Evolutionary conservation across 1,284 basidiomycete genomes (phyloP).

Genomic region (Sporisorium scitamineum): DNA sequence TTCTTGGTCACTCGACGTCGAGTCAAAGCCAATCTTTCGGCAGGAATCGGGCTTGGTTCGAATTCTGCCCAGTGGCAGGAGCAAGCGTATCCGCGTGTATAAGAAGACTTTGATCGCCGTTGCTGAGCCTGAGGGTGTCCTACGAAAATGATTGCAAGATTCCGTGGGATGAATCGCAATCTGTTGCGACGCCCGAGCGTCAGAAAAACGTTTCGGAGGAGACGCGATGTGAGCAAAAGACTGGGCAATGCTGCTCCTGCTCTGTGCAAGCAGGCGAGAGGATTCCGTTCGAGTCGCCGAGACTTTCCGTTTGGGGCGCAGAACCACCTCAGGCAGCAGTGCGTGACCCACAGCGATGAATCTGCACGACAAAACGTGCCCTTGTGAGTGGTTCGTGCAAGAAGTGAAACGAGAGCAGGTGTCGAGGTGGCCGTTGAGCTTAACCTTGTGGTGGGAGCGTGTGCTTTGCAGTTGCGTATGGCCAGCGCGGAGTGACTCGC

Average conservation of each 20-base stretch:
- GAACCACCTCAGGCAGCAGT: not conserved
- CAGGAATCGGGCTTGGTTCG: conserved; percentile 3
- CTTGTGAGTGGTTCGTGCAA: not conserved
- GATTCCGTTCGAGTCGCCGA: not conserved
- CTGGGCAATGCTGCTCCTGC: too few species aligned
- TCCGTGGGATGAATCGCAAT: not conserved
- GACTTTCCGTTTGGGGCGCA: not conserved
- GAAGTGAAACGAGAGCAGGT: not conserved
- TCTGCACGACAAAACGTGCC: not conserved
- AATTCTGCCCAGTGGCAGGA: not conserved
- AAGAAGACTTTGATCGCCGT: not conserved
- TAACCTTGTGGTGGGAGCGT: conserved; percentile 27
- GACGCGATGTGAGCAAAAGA: not conserved
- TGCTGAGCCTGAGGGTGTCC: not conserved
- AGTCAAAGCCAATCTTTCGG: conserved; percentile 16
- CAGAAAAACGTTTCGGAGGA: not conserved
- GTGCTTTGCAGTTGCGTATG: not conserved
- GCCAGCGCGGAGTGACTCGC: not conserved
- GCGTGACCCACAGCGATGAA: conserved; percentile 2
- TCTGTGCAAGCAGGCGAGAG: not conserved
- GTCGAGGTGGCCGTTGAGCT: not conserved
- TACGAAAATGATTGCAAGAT: not conserved
- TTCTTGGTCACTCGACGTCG: conserved; percentile 18
- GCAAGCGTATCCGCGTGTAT: not conserved
- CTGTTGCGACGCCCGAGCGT: not conserved